Percentiles rank a stretch among this genome's conserved stretches.
Conservation (phyloP, 192 early-diverging fungal species). For the Kickxella alabastrina region DNA sequence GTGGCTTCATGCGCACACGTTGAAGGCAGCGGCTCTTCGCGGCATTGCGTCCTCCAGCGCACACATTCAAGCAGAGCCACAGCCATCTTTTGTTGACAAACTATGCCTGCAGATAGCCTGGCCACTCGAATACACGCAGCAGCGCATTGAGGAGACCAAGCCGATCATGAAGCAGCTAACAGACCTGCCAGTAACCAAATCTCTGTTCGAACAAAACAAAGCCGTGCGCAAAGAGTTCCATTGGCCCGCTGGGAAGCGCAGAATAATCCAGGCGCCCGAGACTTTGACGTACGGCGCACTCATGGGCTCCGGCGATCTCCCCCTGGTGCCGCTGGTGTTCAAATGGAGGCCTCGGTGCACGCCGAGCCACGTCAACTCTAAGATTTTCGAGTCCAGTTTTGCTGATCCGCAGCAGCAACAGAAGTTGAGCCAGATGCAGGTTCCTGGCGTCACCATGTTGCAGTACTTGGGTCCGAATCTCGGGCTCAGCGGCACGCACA, state of each 20-base stretch:
- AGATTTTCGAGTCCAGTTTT: constrained; percentile 10
- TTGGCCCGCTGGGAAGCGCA: constrained; percentile 25
- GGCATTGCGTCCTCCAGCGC: too few relatives aligned
- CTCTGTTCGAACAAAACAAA: background rate
- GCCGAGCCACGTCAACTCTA: constrained; percentile 18
- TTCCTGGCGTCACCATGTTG: constrained; percentile 30
- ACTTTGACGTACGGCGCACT: constrained; percentile 27
- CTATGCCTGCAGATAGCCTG: constrained; percentile 2
- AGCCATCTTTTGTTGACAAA: background rate
- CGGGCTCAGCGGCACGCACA: constrained; percentile 5
- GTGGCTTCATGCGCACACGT: too few relatives aligned
- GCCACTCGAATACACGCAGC: constrained; percentile 7
- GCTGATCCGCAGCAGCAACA: background rate
- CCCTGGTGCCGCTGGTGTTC: constrained; percentile 23
- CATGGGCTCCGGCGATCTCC: constrained; percentile 5
- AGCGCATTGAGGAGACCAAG: constrained; percentile 1
- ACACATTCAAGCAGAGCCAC: background rate
- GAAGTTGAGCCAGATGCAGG: background rate
- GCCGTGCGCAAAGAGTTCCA: constrained; percentile 21
- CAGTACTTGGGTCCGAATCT: constrained; percentile 29
- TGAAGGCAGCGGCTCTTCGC: too few relatives aligned
- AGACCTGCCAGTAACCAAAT: background rate
- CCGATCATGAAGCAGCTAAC: background rate
- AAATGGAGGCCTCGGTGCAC: constrained; percentile 10
- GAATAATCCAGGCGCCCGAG: constrained; percentile 20